Conservation (phyloP, 495 filamentous ascomycete species). For the Xylaria palmicola region DNA sequence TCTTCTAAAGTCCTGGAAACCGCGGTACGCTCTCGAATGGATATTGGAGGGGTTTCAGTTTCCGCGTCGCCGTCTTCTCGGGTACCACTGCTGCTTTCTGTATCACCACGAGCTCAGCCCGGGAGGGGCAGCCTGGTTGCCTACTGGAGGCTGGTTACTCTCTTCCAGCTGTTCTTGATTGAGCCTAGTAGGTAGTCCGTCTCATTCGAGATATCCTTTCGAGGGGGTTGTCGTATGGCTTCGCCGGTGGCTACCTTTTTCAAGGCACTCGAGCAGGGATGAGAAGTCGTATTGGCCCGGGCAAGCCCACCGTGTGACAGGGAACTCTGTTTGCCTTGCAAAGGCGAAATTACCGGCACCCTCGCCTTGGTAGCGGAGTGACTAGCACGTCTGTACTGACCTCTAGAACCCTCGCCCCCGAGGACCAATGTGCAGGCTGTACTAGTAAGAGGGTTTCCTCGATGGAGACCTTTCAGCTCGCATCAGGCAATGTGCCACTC, state of each 20-base stretch:
- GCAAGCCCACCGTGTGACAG: neutral
- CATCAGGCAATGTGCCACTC: neutral
- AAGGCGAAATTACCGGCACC: constrained; percentile 1
- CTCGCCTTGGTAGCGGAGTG: neutral
- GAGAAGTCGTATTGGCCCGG: neutral
- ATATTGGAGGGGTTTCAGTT: neutral
- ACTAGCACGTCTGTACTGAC: neutral
- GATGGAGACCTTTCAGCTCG: neutral
- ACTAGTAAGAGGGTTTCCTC: neutral
- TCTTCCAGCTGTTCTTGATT: neutral
- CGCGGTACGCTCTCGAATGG: neutral
- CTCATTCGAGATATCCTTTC: neutral
- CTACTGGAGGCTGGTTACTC: neutral
- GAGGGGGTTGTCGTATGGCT: neutral
- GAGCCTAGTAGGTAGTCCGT: neutral
- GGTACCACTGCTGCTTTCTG: neutral
- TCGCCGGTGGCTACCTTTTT: neutral
- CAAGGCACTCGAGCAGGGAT: neutral
- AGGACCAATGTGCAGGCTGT: neutral
- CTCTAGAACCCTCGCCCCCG: neutral
- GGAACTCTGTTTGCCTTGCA: neutral
- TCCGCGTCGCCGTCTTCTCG: neutral
- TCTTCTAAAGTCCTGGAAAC: neutral
- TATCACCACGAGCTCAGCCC: neutral
- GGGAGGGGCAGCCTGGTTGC: neutral